Conservation (phyloP, 2,329 filamentous ascomycete species). For the Trichoderma lentiforme region DNA sequence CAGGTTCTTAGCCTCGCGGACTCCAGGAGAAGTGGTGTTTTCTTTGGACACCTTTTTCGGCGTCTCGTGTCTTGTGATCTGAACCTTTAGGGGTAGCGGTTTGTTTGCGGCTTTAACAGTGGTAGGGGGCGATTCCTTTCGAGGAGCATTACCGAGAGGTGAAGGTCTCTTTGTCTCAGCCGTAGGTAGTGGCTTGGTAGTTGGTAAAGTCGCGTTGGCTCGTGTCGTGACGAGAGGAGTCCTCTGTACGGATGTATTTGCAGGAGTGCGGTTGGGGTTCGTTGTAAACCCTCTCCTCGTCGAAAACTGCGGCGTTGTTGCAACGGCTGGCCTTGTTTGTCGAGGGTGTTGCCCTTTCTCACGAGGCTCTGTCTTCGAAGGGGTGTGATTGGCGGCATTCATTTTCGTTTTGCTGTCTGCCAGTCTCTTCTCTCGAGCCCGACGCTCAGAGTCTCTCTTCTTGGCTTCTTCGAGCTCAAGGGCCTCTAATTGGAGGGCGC, state of each 20-base stretch:
- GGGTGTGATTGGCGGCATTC: neutral
- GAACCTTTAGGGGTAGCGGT: neutral
- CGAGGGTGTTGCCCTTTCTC: neutral
- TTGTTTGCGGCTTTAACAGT: neutral
- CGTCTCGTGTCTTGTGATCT: neutral
- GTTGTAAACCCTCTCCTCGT: neutral
- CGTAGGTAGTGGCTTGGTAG: neutral
- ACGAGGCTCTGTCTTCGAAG: neutral
- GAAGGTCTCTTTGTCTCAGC: neutral
- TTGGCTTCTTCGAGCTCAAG: slow-evolving; percentile 3
- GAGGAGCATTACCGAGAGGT: neutral
- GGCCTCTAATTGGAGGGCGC: slow-evolving; percentile 25
- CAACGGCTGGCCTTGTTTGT: neutral
- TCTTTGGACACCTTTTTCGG: slow-evolving; percentile 22
- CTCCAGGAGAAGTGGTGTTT: slow-evolving; percentile 19
- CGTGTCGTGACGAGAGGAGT: neutral
- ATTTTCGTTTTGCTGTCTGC: neutral
- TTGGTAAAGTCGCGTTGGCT: neutral
- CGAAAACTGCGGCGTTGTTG: neutral
- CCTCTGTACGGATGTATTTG: neutral
- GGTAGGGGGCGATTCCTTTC: neutral
- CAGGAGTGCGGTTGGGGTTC: neutral
- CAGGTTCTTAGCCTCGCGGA: neutral
- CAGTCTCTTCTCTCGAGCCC: neutral
- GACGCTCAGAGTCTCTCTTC: neutral